A percentile compares a stretch with the other conserved stretches of the same genome.
Conservation (phyloP, 257 asterid genomes). For the Forsythia viridissima region DNA sequence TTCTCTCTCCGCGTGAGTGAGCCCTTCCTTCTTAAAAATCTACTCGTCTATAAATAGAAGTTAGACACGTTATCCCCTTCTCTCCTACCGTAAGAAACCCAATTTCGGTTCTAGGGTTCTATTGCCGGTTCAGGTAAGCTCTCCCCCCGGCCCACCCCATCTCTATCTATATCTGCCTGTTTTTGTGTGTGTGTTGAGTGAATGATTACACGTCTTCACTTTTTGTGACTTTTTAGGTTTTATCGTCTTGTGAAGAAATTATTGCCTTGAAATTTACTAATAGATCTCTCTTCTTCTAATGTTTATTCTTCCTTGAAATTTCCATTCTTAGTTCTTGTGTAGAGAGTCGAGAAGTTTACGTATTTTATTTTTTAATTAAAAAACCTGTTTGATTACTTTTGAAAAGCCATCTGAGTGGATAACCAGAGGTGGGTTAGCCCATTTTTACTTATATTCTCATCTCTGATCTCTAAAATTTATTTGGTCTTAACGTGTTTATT, state of each 20-base stretch:
- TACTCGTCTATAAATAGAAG: neutral
- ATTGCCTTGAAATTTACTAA: neutral
- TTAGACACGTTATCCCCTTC: neutral
- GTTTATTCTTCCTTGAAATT: neutral
- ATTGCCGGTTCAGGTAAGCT: neutral
- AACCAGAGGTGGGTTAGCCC: neutral
- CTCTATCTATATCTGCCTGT: no score
- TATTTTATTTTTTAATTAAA: neutral
- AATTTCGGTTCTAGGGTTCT: neutral
- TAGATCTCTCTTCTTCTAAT: neutral
- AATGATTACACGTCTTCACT: neutral
- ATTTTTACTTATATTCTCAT: neutral
- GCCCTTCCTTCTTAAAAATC: neutral
- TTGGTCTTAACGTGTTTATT: neutral
- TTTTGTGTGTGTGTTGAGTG: neutral
- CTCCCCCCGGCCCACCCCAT: no score
- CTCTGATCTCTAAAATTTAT: neutral
- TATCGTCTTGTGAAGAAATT: neutral
- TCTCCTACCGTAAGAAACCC: neutral
- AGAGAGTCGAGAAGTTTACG: neutral
- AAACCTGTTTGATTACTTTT: neutral
- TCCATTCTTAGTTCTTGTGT: neutral
- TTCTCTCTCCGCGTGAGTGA: no score
- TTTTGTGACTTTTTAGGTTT: neutral
- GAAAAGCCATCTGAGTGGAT: neutral